Conservation (phyloP, 192 early-diverging fungal species). For the Coemansia sp. region DNA sequence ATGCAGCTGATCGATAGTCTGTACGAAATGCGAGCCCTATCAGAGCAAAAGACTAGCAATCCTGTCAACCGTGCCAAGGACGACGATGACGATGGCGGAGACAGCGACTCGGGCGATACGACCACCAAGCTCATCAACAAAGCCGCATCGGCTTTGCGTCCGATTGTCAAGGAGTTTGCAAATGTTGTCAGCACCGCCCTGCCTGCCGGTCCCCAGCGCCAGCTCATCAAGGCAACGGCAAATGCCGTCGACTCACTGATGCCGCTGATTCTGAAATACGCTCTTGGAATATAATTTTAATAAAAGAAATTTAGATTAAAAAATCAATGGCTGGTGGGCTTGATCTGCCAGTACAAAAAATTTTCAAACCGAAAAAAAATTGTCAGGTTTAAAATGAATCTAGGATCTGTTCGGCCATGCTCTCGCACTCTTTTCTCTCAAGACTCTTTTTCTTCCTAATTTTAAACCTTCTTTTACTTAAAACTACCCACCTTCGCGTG, state of each 20-base stretch:
- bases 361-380: background rate
- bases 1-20: constrained; percentile 27
- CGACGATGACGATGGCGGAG: constrained; percentile 14
- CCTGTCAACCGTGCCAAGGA: constrained; percentile 16
- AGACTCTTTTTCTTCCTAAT: constrained; percentile 7
- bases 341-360: background rate
- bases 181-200: constrained; percentile 19
- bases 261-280: constrained; percentile 48
- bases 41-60: constrained; percentile 10
- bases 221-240: constrained; percentile 39
- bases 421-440: constrained; percentile 3
- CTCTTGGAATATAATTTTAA: constrained; percentile 26
- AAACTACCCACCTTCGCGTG: background rate
- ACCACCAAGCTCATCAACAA: constrained; percentile 34
- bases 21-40: constrained; percentile 17
- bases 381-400: background rate
- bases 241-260: constrained; percentile 38
- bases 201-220: constrained; percentile 30
- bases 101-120: constrained; percentile 25
- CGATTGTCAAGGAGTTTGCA: constrained; percentile 36
- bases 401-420: background rate
- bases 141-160: constrained; percentile 20
- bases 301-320: background rate
- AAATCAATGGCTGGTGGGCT: background rate
- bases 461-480: constrained; percentile 10